Conservation (phyloP, 2,329 filamentous ascomycete species). For the Hymenoscyphus scutula region DNA sequence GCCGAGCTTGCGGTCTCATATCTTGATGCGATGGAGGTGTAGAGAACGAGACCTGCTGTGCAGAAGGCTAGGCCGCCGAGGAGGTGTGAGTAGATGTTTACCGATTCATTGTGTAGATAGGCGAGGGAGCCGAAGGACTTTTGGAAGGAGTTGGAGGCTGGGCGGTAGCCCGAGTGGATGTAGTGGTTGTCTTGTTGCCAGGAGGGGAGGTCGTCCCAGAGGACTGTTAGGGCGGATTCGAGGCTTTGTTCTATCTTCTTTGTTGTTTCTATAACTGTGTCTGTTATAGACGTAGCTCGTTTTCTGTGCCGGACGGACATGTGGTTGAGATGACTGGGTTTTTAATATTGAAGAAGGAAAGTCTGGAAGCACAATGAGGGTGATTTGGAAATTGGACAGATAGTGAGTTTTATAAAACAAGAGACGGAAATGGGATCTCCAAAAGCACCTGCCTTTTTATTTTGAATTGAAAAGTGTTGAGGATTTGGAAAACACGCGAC, state of each 20-base stretch:
- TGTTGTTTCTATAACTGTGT: conserved; percentile 25
- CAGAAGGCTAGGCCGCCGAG: conserved; percentile 62
- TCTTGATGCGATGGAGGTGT: conserved; percentile 58
- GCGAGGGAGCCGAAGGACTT: conserved; percentile 56
- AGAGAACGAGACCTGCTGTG: conserved; percentile 50
- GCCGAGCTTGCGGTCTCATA: conserved; percentile 59
- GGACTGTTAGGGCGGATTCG: conserved; percentile 42
- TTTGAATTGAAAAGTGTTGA: conserved; percentile 7
- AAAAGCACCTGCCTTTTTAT: background rate
- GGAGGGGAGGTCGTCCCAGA: conserved; percentile 50
- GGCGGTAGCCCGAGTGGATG: conserved; percentile 65
- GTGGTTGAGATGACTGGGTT: background rate
- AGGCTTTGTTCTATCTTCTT: conserved; percentile 35
- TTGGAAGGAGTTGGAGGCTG: conserved; percentile 57
- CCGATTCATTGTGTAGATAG: conserved; percentile 61
- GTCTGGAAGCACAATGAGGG: background rate
- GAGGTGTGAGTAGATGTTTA: conserved; percentile 72
- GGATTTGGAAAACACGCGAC: conserved; percentile 2
- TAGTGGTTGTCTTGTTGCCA: conserved; percentile 67
- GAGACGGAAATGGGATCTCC: background rate
- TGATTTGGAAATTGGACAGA: background rate
- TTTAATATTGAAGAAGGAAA: background rate
- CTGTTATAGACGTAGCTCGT: conserved; percentile 20
- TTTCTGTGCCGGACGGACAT: conserved; percentile 33
- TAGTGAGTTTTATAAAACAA: background rate